These are phyloP conservation scores for Fusarium sterilihyphosum DNA, from an alignment of 2,329 filamentous ascomycete genomes.

Conservation along the genomic window DNA sequence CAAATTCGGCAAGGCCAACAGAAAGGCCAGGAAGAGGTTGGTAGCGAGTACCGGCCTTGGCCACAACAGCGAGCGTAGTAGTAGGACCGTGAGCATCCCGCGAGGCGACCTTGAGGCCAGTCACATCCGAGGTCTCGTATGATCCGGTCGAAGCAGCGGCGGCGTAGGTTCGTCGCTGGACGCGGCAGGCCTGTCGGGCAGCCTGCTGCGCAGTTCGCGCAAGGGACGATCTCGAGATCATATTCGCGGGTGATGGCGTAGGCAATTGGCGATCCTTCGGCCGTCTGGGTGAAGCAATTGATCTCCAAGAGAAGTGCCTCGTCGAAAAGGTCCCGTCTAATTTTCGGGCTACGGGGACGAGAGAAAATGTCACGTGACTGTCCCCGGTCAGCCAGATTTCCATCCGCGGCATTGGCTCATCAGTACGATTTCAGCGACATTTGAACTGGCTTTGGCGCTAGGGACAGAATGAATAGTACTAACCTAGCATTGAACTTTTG, in stretches of 20 bases:
- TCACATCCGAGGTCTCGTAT: conserved; percentile 87
- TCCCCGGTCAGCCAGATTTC: conserved; percentile 43
- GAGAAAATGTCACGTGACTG: conserved; percentile 49
- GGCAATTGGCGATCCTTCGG: conserved; percentile 62
- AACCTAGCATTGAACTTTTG: neutral
- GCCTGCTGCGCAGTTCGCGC: conserved; percentile 68
- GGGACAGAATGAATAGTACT: conserved; percentile 28
- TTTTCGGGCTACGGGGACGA: conserved; percentile 52
- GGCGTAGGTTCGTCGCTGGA: conserved; percentile 66
- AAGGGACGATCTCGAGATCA: conserved; percentile 71
- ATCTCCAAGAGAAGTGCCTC: conserved; percentile 55
- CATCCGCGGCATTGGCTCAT: conserved; percentile 41
- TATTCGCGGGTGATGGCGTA: conserved; percentile 66
- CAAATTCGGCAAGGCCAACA: conserved; percentile 91
- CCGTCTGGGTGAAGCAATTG: conserved; percentile 54
- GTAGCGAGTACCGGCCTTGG: conserved; percentile 94
- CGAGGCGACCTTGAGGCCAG: conserved; percentile 91
- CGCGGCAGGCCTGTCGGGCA: conserved; percentile 66
- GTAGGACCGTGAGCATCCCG: conserved; percentile 90
- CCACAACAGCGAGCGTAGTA: conserved; percentile 88
- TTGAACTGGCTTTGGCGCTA: conserved; percentile 15
- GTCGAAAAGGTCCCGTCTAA: conserved; percentile 56
- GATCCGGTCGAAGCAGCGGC: conserved; percentile 75
- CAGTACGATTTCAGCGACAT: conserved; percentile 23
- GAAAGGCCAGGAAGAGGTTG: conserved; percentile 90